Conservation (phyloP, 2,329 filamentous ascomycete species). For the Colletotrichum musicola region DNA sequence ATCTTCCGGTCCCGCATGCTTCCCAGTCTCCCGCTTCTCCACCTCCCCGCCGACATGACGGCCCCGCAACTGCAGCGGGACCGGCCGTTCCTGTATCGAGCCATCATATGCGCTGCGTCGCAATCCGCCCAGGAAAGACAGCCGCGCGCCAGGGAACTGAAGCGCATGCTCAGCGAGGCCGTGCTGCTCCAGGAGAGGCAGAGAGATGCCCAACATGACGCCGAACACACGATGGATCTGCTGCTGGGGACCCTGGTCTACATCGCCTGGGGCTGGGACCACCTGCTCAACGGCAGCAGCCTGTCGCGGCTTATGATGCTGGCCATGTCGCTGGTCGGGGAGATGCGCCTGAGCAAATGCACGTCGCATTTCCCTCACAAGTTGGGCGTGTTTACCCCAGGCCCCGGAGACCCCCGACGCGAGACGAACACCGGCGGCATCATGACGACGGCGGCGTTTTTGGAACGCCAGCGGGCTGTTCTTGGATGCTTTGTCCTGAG, state of each 20-base stretch:
- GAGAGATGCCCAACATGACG: background rate
- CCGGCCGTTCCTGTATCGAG: slow-evolving; percentile 64
- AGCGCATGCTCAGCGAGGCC: slow-evolving; percentile 43
- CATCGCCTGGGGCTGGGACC: background rate
- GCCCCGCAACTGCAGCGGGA: slow-evolving; percentile 54
- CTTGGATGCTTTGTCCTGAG: slow-evolving; percentile 9
- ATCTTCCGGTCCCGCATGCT: slow-evolving; percentile 57
- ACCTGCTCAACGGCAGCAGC: background rate
- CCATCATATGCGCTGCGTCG: slow-evolving; percentile 60
- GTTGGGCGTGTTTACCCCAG: background rate
- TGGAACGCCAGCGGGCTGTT: slow-evolving; percentile 1
- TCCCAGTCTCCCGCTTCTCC: slow-evolving; percentile 59
- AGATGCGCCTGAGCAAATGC: background rate
- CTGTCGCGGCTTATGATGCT: background rate
- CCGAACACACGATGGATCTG: slow-evolving; percentile 61
- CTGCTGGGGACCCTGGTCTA: slow-evolving; percentile 62
- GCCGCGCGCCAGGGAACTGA: slow-evolving; percentile 55
- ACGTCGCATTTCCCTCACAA: accelerated
- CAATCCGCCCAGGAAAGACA: slow-evolving; percentile 56
- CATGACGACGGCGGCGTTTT: accelerated
- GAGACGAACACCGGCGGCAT: too few species aligned
- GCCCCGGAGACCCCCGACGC: accelerated
- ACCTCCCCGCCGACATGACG: slow-evolving; percentile 52
- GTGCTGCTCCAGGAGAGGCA: background rate
- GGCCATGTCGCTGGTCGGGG: background rate